These are phyloP conservation scores for Lachancea sp. DNA, from an alignment of 805 yeast genomes.

Conservation along the genomic window DNA sequence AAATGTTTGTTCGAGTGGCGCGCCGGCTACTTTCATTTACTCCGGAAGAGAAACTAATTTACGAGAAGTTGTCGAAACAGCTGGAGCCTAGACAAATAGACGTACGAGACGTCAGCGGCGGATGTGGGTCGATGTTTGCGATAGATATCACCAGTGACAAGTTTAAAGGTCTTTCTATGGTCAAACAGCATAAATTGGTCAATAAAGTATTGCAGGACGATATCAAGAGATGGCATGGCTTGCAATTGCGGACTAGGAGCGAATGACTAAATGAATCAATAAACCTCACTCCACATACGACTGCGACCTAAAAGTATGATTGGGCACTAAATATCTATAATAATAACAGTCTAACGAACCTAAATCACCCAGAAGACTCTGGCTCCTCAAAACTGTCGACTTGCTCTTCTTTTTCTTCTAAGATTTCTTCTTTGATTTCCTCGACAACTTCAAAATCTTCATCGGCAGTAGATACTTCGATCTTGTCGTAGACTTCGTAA, in stretches of 20 bases:
- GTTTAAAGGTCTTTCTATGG: conserved; percentile 75
- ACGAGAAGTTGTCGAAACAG: conserved; percentile 44
- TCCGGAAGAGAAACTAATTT: conserved; percentile 54
- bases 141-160: conserved; percentile 64
- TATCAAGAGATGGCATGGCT: conserved; percentile 88
- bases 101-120: conserved; percentile 85
- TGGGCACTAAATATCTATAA: conserved; percentile 1
- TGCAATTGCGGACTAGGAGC: conserved; percentile 74
- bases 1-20: conserved; percentile 4
- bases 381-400: conserved; percentile 35
- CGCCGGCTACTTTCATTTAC: conserved; percentile 20
- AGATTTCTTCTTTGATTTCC: conserved; percentile 69
- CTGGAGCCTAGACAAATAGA: conserved; percentile 56
- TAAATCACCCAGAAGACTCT: neutral
- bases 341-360: neutral
- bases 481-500: conserved; percentile 35
- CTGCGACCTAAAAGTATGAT: neutral
- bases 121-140: conserved; percentile 98
- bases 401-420: conserved; percentile 67
- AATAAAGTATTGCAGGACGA: conserved; percentile 78
- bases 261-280: conserved; percentile 13
- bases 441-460: conserved; percentile 58
- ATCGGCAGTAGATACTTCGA: conserved; percentile 39
- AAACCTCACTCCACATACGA: neutral
- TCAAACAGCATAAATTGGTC: conserved; percentile 89